phyloP scores from a whole-genome alignment of 768 basidiomycete genomes.

The Xanthoconium stramineum region DNA sequence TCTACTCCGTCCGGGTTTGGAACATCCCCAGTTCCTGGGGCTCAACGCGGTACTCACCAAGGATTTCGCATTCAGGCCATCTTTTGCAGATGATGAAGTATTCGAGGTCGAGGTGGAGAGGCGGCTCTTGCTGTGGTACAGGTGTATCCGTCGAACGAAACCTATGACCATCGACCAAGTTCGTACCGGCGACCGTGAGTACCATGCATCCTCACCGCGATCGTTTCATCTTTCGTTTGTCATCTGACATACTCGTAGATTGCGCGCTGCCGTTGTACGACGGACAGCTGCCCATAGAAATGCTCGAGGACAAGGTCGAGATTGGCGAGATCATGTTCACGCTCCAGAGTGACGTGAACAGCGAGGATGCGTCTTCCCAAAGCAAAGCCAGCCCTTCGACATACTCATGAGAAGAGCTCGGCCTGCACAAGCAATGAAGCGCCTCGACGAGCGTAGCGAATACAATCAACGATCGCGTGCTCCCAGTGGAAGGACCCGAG shows the following conservation, averaged over 20 bases:
- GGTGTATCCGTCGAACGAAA: conserved; percentile 26
- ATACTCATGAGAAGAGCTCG: neutral
- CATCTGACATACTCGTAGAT: conserved; percentile 5
- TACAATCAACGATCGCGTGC: neutral
- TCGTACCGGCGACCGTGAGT: conserved; percentile 18
- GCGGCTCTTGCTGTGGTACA: conserved; percentile 20
- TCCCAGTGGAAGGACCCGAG: neutral
- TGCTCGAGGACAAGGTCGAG: conserved; percentile 12
- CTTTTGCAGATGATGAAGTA: conserved; percentile 8
- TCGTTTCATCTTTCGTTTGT: neutral
- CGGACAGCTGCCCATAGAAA: conserved; percentile 1
- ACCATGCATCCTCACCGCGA: no score
- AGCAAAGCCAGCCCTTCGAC: neutral
- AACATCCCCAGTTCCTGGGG: neutral
- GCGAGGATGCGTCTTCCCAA: neutral
- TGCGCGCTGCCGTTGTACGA: conserved; percentile 25
- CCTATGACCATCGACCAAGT: conserved; percentile 19
- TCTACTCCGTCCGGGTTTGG: no score
- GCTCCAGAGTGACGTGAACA: conserved; percentile 1
- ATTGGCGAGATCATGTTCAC: conserved; percentile 24
- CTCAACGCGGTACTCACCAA: neutral
- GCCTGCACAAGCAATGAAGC: neutral
- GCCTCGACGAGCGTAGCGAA: neutral
- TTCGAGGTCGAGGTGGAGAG: conserved; percentile 22
- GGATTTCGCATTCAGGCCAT: conserved; percentile 7